Conservation (phyloP, 441 rosid species). For the Euphorbia schlechtendalii region DNA sequence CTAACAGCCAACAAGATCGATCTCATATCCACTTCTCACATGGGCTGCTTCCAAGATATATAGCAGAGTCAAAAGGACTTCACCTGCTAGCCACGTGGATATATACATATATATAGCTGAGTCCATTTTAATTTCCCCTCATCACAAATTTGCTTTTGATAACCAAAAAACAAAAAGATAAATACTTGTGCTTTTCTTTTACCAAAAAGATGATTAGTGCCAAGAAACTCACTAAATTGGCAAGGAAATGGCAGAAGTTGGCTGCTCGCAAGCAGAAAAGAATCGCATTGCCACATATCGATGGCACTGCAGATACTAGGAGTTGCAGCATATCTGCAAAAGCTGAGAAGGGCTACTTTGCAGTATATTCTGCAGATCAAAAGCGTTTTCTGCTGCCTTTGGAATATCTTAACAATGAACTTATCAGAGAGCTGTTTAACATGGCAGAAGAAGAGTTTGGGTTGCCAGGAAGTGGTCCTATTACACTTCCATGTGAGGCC, state of each 20-base stretch:
- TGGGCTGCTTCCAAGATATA: neutral
- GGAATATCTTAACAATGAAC: neutral
- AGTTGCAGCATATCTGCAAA: neutral
- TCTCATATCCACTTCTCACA: too few species aligned
- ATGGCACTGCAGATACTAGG: neutral
- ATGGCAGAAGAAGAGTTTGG: too few species aligned
- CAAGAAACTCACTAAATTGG: conserved; percentile 6
- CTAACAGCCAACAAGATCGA: too few species aligned
- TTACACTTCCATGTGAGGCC: conserved; percentile 7
- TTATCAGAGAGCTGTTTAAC: neutral
- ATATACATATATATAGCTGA: neutral
- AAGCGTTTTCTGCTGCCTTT: neutral
- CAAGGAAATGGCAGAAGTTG: conserved; percentile 11
- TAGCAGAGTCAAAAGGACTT: neutral
- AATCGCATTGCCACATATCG: neutral
- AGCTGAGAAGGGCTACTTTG: conserved; percentile 4
- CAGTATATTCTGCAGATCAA: neutral
- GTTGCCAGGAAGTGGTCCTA: conserved; percentile 1
- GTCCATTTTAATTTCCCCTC: neutral
- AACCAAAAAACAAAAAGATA: neutral
- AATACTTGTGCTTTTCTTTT: neutral
- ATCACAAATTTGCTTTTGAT: neutral
- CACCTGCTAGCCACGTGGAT: neutral
- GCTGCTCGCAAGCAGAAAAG: conserved; percentile 8
- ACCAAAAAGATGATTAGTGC: conserved; percentile 1